phyloP scores from a whole-genome alignment of 2,329 filamentous ascomycete genomes.

The Clonostachys rhizophaga region DNA sequence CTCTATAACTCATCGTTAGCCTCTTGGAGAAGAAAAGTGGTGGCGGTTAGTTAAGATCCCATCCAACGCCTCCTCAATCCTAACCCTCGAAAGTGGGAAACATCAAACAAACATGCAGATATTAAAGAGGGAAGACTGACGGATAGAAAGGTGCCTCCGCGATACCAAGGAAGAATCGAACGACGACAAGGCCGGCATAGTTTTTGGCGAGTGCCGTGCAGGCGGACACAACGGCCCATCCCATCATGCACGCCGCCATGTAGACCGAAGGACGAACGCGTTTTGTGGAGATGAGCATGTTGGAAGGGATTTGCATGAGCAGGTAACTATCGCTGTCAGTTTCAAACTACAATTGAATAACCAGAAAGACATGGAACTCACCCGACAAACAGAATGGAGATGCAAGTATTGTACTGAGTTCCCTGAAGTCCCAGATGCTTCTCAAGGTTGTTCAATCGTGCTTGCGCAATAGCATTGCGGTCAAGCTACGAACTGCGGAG shows the following conservation, averaged over 20 bases:
- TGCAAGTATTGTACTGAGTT: constrained; percentile 22
- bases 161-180: constrained; percentile 44
- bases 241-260: constrained; percentile 9
- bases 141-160: constrained; percentile 52
- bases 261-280: constrained; percentile 33
- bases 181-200: constrained; percentile 26
- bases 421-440: constrained; percentile 41
- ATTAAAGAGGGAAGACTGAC: not conserved
- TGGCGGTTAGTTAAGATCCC: not conserved
- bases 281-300: constrained; percentile 33
- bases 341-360: not conserved
- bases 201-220: constrained; percentile 37
- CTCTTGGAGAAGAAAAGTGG: constrained; percentile 22
- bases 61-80: not conserved
- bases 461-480: constrained; percentile 52
- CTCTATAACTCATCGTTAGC: constrained; percentile 45
- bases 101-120: constrained; percentile 26
- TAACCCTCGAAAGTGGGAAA: not conserved
- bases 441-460: constrained; percentile 47
- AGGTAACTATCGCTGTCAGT: constrained; percentile 16
- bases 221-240: constrained; percentile 11
- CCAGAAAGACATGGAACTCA: constrained; percentile 8
- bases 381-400: constrained; percentile 30
- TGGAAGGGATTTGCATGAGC: constrained; percentile 19
- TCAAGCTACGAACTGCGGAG: constrained; percentile 26